Conservation (phyloP, 1,284 basidiomycete genomes). For the Ceratobasidium sp. region DNA sequence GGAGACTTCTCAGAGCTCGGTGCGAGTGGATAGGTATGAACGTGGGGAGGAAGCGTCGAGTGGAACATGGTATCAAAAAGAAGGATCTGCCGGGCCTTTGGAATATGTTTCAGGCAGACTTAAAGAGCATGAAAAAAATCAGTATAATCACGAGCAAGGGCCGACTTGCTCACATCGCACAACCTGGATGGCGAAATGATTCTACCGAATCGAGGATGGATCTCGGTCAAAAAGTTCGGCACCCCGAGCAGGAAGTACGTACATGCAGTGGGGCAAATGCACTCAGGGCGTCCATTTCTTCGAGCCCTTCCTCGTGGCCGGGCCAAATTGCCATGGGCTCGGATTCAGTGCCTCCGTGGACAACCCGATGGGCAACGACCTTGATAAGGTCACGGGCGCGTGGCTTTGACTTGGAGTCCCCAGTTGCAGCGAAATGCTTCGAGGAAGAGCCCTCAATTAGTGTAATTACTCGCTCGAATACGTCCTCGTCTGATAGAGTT, state of each 20-base stretch:
- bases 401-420: slow-evolving; percentile 48
- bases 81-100: slow-evolving; percentile 66
- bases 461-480: slow-evolving; percentile 67
- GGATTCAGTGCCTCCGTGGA: slow-evolving; percentile 80
- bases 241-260: slow-evolving; percentile 32
- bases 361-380: slow-evolving; percentile 73
- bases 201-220: slow-evolving; percentile 46
- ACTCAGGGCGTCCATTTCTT: slow-evolving; percentile 75
- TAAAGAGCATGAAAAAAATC: slow-evolving; percentile 62
- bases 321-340: slow-evolving; percentile 69
- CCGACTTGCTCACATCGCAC: slow-evolving; percentile 47
- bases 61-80: slow-evolving; percentile 90
- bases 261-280: slow-evolving; percentile 81
- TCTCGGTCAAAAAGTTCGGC: not conserved
- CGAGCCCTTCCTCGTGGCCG: slow-evolving; percentile 58
- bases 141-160: slow-evolving; percentile 59
- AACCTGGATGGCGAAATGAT: slow-evolving; percentile 56
- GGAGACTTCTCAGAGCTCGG: slow-evolving; percentile 63
- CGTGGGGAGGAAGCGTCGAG: slow-evolving; percentile 70
- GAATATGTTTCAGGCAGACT: slow-evolving; percentile 67
- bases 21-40: slow-evolving; percentile 79
- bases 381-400: slow-evolving; percentile 54
- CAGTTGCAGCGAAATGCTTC: slow-evolving; percentile 41
- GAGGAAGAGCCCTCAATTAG: slow-evolving; percentile 50
- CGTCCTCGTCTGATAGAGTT: slow-evolving; percentile 60